These are phyloP conservation scores for Telopea speciosissima DNA, from an alignment of 177 flowering plant genomes.

Conservation along the genomic window DNA sequence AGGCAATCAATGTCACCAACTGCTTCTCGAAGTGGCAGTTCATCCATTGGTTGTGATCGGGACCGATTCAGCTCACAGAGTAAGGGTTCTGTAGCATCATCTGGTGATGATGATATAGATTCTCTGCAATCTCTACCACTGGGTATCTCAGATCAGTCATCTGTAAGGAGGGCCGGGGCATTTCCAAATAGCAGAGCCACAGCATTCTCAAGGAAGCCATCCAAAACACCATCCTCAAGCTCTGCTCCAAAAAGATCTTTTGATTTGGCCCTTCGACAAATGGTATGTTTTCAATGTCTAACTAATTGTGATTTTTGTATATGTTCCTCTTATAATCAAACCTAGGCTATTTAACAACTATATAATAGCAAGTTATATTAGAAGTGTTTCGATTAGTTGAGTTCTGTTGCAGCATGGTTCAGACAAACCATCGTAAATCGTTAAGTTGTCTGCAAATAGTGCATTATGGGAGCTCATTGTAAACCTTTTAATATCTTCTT, in stretches of 20 bases:
- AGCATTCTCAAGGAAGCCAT: constrained; percentile 48
- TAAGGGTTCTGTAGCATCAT: constrained; percentile 77
- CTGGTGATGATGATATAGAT: constrained; percentile 86
- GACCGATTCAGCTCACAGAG: constrained; percentile 68
- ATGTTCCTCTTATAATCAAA: neutral
- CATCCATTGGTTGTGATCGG: constrained; percentile 67
- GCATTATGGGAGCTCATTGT: neutral
- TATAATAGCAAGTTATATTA: neutral
- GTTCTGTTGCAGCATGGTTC: neutral
- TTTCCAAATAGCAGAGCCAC: constrained; percentile 44
- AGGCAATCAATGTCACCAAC: constrained; percentile 90
- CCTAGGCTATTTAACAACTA: neutral
- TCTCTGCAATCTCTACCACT: constrained; percentile 57
- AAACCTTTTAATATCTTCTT: neutral
- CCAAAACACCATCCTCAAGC: constrained; percentile 39
- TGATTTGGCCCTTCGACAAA: constrained; percentile 72
- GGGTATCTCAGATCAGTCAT: constrained; percentile 34
- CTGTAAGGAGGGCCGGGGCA: constrained; percentile 37
- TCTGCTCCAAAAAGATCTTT: constrained; percentile 90
- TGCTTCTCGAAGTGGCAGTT: constrained; percentile 75
- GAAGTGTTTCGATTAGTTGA: neutral
- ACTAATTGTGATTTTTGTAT: neutral
- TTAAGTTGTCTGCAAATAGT: no score
- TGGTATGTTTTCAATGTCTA: constrained; percentile 47
- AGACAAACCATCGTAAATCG: no score